Percentiles rank a stretch among this genome's conserved stretches.
These are phyloP conservation scores for Leccinum rimulosum DNA, from an alignment of 768 basidiomycete genomes.

Conservation along the genomic window DNA sequence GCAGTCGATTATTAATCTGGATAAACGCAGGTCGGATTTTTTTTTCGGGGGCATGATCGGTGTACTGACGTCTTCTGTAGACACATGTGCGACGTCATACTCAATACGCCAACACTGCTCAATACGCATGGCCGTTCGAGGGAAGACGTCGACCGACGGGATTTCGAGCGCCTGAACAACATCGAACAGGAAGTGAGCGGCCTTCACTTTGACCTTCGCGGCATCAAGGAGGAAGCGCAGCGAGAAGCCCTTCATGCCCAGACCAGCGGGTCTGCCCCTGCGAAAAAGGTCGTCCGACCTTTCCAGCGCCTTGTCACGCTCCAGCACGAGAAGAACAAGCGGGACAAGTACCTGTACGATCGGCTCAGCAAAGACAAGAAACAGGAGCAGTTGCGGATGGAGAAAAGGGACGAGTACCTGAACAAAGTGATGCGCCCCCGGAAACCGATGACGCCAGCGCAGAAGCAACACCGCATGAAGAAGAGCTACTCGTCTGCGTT, in stretches of 20 bases:
- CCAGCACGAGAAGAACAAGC: slow-evolving; percentile 80
- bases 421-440: slow-evolving; percentile 66
- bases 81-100: slow-evolving; percentile 64
- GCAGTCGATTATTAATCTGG: slow-evolving; percentile 69
- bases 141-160: slow-evolving; percentile 59
- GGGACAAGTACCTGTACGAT: slow-evolving; percentile 68
- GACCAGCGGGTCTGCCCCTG: slow-evolving; percentile 42
- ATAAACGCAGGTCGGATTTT: slow-evolving; percentile 68
- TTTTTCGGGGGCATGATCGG: background rate
- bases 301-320: slow-evolving; percentile 62
- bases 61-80: slow-evolving; percentile 38
- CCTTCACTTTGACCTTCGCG: slow-evolving; percentile 67
- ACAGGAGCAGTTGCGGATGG: slow-evolving; percentile 68
- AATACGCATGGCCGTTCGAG: slow-evolving; percentile 43
- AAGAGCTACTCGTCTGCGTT: slow-evolving; percentile 83
- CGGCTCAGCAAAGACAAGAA: slow-evolving; percentile 74
- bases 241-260: slow-evolving; percentile 55
- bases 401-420: slow-evolving; percentile 72
- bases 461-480: slow-evolving; percentile 82
- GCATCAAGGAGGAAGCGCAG: slow-evolving; percentile 72
- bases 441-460: slow-evolving; percentile 49
- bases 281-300: slow-evolving; percentile 55
- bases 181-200: slow-evolving; percentile 66
- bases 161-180: slow-evolving; percentile 72
- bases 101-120: slow-evolving; percentile 47